These are phyloP conservation scores for Cucurbita ficifolia DNA, from an alignment of 306 rosid species.

Conservation along the genomic window DNA sequence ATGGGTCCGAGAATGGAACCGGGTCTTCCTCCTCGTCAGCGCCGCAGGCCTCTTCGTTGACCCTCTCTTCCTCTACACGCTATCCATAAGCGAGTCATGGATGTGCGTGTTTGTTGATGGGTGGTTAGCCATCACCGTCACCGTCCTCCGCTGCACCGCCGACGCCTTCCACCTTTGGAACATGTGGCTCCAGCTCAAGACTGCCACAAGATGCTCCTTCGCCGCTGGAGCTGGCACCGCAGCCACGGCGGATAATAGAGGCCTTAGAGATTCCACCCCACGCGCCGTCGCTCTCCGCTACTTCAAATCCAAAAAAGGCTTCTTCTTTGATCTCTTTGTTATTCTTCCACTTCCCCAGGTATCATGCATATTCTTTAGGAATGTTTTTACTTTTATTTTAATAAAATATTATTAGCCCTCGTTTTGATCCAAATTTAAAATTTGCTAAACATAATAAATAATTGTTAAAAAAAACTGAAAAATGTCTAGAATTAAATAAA, in stretches of 20 bases:
- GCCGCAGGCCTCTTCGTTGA: constrained; percentile 66
- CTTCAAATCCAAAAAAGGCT: constrained; percentile 34
- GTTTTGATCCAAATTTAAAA: too few relatives aligned
- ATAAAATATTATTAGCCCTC: too few relatives aligned
- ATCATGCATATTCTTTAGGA: too few relatives aligned
- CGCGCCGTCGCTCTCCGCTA: constrained; percentile 42
- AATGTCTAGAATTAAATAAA: too few relatives aligned
- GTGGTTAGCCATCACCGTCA: constrained; percentile 79
- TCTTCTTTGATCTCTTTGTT: constrained; percentile 71
- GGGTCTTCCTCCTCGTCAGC: constrained; percentile 55
- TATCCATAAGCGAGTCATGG: constrained; percentile 58
- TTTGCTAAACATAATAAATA: too few relatives aligned
- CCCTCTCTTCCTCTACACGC: constrained; percentile 76
- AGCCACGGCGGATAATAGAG: neutral
- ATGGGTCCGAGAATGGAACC: constrained; percentile 81
- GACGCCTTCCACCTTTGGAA: constrained; percentile 87
- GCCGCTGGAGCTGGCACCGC: neutral
- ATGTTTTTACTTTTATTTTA: too few relatives aligned
- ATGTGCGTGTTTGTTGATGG: constrained; percentile 82
- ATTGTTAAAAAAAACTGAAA: too few relatives aligned
- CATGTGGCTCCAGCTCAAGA: constrained; percentile 69
- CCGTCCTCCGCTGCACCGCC: constrained; percentile 87
- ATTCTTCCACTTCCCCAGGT: constrained; percentile 93
- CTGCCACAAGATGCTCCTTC: constrained; percentile 29
- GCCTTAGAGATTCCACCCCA: constrained; percentile 20